A percentile compares a stretch with the other conserved stretches of the same genome.
phyloP scores from a whole-genome alignment of 176 grass and related monocot species.

The Oryza punctata region DNA sequence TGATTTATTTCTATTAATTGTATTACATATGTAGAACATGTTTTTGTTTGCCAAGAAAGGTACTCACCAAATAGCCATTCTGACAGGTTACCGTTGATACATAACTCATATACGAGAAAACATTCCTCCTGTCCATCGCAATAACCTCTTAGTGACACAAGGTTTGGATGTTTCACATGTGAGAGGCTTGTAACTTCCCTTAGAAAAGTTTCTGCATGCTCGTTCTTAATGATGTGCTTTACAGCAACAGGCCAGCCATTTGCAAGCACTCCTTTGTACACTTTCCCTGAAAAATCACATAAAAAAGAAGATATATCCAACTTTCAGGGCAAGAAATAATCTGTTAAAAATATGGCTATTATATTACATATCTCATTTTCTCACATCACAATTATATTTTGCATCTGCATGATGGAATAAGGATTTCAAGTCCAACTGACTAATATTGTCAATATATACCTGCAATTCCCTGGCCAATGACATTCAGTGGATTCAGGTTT shows the following conservation, averaged over 20 bases:
- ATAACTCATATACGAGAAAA: slow-evolving; percentile 77
- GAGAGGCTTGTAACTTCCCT: slow-evolving; percentile 68
- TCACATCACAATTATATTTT: slow-evolving; percentile 12
- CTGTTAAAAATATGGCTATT: neutral
- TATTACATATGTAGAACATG: neutral
- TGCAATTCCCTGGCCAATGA: slow-evolving; percentile 72
- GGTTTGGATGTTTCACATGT: slow-evolving; percentile 72
- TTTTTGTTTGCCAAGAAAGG: neutral
- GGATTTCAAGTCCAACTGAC: neutral
- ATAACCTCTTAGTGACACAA: slow-evolving; percentile 63
- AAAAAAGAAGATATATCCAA: slow-evolving; percentile 17
- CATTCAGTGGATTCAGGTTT: slow-evolving; percentile 46
- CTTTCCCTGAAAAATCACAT: slow-evolving; percentile 56
- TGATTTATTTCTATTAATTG: slow-evolving; percentile 6
- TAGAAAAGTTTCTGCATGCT: slow-evolving; percentile 66
- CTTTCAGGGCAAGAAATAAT: slow-evolving; percentile 3
- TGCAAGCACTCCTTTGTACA: slow-evolving; percentile 69
- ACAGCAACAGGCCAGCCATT: slow-evolving; percentile 69
- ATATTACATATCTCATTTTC: neutral
- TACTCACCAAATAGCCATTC: slow-evolving; percentile 75
- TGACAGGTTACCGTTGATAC: slow-evolving; percentile 67
- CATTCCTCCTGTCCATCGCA: slow-evolving; percentile 59
- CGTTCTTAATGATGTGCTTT: slow-evolving; percentile 72
- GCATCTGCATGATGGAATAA: slow-evolving; percentile 1
- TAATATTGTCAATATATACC: slow-evolving; percentile 37